These are phyloP conservation scores for Lecanosticta acicola DNA, from an alignment of 2,329 filamentous ascomycete genomes.

Conservation along the genomic window DNA sequence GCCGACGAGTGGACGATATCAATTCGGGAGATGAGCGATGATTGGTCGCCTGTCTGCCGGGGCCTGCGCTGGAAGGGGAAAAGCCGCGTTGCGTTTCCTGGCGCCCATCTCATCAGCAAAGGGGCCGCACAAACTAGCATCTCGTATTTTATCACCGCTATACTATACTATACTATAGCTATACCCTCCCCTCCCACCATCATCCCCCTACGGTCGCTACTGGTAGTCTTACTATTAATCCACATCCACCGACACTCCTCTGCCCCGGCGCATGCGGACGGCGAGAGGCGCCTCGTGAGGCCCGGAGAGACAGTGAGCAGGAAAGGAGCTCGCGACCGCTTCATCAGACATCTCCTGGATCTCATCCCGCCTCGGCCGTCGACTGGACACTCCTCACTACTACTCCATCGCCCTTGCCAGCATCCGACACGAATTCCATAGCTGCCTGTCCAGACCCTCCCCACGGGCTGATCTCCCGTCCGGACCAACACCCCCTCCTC, in stretches of 20 bases:
- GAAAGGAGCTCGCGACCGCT: neutral
- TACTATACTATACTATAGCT: neutral
- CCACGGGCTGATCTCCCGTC: conserved; percentile 10
- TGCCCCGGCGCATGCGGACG: neutral
- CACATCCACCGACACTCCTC: neutral
- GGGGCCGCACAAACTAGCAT: neutral
- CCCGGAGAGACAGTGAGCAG: neutral
- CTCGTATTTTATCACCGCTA: neutral
- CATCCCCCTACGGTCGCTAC: conserved; percentile 5
- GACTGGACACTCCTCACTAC: neutral
- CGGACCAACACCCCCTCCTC: conserved; percentile 13
- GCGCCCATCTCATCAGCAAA: neutral
- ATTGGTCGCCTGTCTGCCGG: too few species aligned
- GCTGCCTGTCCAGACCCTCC: neutral
- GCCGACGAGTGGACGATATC: too few species aligned
- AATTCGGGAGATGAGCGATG: too few species aligned
- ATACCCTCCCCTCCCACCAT: conserved; percentile 4
- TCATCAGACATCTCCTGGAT: neutral
- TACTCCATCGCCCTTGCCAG: conserved; percentile 1
- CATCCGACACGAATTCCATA: neutral
- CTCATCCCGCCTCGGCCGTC: neutral
- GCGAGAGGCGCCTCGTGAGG: neutral
- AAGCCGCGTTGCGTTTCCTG: too few species aligned
- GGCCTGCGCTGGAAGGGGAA: too few species aligned
- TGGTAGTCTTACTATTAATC: conserved; percentile 4